Evolutionary conservation across 106 monocot species (phyloP).

Genomic region (Dioscorea zingiberensis): DNA sequence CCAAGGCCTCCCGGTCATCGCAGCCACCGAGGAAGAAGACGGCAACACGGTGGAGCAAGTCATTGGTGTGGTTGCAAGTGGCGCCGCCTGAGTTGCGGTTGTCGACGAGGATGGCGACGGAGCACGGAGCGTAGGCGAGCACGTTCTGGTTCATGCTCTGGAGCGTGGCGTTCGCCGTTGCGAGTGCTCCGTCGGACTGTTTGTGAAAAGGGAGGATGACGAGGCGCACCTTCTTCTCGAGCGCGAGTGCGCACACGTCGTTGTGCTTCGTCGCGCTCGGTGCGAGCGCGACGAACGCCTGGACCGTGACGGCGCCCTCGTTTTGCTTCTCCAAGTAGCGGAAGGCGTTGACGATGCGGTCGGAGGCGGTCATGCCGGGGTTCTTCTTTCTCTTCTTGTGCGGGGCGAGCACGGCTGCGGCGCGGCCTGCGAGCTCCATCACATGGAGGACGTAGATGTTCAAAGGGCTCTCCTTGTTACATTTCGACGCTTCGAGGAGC

Average conservation of each 20-base stretch:
- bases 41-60: neutral
- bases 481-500: slow-evolving; percentile 33
- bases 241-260: slow-evolving; percentile 4
- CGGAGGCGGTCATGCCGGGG: neutral
- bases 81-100: neutral
- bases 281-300: neutral
- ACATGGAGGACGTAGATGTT: slow-evolving; percentile 51
- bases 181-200: neutral
- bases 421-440: slow-evolving; percentile 31
- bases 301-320: neutral
- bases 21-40: neutral
- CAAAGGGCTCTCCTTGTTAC: slow-evolving; percentile 18
- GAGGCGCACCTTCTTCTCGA: neutral
- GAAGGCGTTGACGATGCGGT: neutral
- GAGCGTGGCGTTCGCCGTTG: neutral
- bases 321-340: neutral
- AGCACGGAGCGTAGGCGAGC: slow-evolving; percentile 6
- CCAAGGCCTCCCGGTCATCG: neutral
- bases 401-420: neutral
- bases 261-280: neutral
- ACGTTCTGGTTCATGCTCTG: neutral
- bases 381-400: neutral
- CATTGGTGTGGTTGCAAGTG: neutral
- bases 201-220: slow-evolving; percentile 1
- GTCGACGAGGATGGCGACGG: neutral